A percentile compares a stretch with the other conserved stretches of the same genome.
Evolutionary conservation across 2,329 filamentous ascomycete genomes (phyloP).

Genomic region (Aschersonia sp.): DNA sequence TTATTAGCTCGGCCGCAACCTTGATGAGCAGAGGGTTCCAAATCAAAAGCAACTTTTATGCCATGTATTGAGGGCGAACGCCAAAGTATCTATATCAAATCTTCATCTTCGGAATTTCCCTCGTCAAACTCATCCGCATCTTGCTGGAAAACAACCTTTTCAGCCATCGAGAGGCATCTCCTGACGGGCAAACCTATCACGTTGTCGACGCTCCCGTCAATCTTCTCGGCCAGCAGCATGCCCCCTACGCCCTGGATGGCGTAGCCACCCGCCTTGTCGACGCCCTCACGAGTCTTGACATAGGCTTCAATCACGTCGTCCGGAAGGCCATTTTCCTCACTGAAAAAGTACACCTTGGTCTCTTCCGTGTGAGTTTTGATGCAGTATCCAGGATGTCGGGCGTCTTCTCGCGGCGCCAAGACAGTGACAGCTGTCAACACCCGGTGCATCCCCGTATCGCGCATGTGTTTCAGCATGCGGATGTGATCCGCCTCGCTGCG

Average conservation of each 20-base stretch:
- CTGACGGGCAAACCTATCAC: conserved; percentile 82
- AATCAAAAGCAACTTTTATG: too few species aligned
- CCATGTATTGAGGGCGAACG: not conserved
- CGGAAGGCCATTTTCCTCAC: conserved; percentile 36
- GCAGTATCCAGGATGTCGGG: conserved; percentile 72
- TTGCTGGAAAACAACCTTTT: conserved; percentile 71
- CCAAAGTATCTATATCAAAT: not conserved
- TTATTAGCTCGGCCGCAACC: too few species aligned
- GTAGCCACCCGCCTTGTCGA: conserved; percentile 92
- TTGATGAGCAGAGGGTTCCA: too few species aligned
- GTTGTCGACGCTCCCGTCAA: conserved; percentile 86
- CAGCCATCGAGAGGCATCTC: conserved; percentile 64
- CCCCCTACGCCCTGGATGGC: conserved; percentile 81
- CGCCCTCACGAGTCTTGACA: conserved; percentile 76
- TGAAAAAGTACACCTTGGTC: conserved; percentile 78
- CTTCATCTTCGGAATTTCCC: conserved; percentile 27
- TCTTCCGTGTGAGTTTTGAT: conserved; percentile 74
- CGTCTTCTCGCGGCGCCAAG: conserved; percentile 70
- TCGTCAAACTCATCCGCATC: conserved; percentile 44
- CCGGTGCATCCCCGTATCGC: conserved; percentile 64
- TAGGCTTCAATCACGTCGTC: conserved; percentile 76
- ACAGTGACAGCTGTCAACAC: conserved; percentile 76
- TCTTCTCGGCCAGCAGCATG: conserved; percentile 72
- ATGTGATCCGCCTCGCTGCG: conserved; percentile 67
- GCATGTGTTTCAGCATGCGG: conserved; percentile 65